Base-by-base conservation (phyloP, 2,329 filamentous ascomycete species). In the Aspergillus sojae region DNA sequence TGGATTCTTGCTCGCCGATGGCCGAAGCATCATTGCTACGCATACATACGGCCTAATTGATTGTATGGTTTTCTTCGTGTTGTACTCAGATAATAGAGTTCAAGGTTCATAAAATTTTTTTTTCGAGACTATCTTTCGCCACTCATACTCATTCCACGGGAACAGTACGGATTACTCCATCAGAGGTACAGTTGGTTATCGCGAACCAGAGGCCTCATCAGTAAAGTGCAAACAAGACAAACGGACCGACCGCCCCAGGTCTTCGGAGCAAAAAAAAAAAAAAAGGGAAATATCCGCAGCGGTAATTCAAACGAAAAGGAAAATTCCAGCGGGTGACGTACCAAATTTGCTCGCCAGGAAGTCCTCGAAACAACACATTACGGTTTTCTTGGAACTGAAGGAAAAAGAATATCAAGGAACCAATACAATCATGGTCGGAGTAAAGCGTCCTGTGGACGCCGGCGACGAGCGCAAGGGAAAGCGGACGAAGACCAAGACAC, bases 381-480 rank as follows among this genome's bases (percentile, higher is more conserved):
- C 65, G 45, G 53, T 58, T 64, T 41, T 58, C 58, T 54, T 59
- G 50, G 54, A 62, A 65, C 41, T 46, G 34, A 36, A 41, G 59
- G 59, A 58, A 61, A 36, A 61, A 55, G 23, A 23, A 58, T 34
- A 34, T 10, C 16, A 32, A 32, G 28, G 28, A 32, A 52, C 7
- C 3, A 34, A 16, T 11, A 30, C 12, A 56, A 70, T 43, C 23
- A 81, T 81, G 79, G 76, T 77, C 57, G 78, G 78, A 61, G 67
- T 80, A 32, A 81, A 81, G 69, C 78, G 79, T 63, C 71, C 72
- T 30, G 75, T 78, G 30, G 78, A 80, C 59, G 64, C 68, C 58
- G 68, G 71, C 32, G 77, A 80, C 48, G 77, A 78, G 53, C 73
- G 75, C 69, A 75, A 74, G 69, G 76, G 77, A 61, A 80, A 80